Conservation (phyloP, 495 filamentous ascomycete genomes). For the Lophium mytilinum region DNA sequence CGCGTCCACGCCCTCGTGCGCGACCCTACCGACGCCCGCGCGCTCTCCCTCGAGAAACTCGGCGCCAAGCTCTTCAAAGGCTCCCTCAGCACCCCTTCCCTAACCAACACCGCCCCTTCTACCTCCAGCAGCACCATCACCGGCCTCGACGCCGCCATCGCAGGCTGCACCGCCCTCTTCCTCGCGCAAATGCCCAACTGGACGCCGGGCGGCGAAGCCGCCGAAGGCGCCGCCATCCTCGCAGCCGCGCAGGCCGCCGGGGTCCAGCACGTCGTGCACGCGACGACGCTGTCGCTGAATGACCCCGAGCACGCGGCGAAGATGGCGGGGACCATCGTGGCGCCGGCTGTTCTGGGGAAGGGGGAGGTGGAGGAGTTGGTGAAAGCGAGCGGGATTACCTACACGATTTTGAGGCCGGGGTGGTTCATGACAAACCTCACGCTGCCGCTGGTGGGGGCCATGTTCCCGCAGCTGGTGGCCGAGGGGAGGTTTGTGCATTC, state of each 20-base stretch:
- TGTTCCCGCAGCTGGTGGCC: conserved; percentile 34
- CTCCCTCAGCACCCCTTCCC: conserved; percentile 35
- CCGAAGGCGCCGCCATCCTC: conserved; percentile 37
- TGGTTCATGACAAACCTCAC: conserved; percentile 48
- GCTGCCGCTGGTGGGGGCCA: conserved; percentile 24
- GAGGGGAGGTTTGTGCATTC: conserved; percentile 31
- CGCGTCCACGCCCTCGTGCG: conserved; percentile 38
- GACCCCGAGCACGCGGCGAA: conserved; percentile 23
- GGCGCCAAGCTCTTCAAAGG: conserved; percentile 39
- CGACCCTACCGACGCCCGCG: conserved; percentile 30
- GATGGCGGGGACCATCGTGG: conserved; percentile 20
- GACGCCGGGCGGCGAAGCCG: conserved; percentile 29
- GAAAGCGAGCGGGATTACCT: conserved; percentile 19
- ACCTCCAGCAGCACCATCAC: too few relatives aligned
- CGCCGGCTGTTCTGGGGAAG: conserved; percentile 32
- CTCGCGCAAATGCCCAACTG: conserved; percentile 39
- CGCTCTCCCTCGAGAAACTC: conserved; percentile 30
- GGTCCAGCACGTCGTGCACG: conserved; percentile 38
- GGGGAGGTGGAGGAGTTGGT: conserved; percentile 30
- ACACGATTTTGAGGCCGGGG: conserved; percentile 40
- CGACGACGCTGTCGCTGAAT: conserved; percentile 28
- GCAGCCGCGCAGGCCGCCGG: conserved; percentile 36
- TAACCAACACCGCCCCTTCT: not conserved
- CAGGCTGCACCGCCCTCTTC: conserved; percentile 41
- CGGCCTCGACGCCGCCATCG: conserved; percentile 28